Evolutionary conservation across 176 grass and related monocot species (phyloP).

Genomic region (Eremochloa ophiuroides): DNA sequence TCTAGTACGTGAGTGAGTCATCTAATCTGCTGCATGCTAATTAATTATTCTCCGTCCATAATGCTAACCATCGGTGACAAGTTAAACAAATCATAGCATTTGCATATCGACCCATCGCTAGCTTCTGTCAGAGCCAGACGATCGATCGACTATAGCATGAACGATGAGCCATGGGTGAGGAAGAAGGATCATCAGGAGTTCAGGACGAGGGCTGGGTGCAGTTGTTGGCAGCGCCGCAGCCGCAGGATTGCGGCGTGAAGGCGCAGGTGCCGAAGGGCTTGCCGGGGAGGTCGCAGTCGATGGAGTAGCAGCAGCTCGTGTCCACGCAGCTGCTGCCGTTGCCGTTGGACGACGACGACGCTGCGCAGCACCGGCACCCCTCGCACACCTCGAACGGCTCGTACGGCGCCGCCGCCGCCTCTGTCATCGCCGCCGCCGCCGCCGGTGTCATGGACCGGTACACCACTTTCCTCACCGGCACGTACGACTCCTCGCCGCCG

Average conservation of each 20-base stretch:
- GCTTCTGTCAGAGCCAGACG: too few species aligned
- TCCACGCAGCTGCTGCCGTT: conserved; percentile 45
- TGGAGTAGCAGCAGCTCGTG: conserved; percentile 74
- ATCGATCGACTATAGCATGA: too few species aligned
- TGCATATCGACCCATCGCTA: too few species aligned
- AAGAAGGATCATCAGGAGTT: not conserved
- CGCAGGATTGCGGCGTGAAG: conserved; percentile 63
- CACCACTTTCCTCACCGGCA: conserved; percentile 25
- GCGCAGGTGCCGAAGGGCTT: conserved; percentile 87
- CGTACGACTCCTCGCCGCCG: not conserved
- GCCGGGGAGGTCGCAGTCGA: conserved; percentile 75
- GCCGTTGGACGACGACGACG: not conserved
- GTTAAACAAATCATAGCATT: too few species aligned
- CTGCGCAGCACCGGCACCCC: conserved; percentile 60
- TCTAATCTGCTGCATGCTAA: too few species aligned
- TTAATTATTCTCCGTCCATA: too few species aligned
- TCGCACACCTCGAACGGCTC: conserved; percentile 74
- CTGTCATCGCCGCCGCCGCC: not conserved
- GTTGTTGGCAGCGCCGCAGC: conserved; percentile 33
- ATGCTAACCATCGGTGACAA: too few species aligned
- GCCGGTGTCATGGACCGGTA: not conserved
- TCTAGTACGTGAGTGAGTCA: too few species aligned
- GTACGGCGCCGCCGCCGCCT: not conserved
- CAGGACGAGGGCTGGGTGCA: conserved; percentile 24
- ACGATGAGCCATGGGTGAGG: not conserved